Evolutionary conservation across 148 eudicot species (phyloP).

Genomic region (Rhododendron simsii): DNA sequence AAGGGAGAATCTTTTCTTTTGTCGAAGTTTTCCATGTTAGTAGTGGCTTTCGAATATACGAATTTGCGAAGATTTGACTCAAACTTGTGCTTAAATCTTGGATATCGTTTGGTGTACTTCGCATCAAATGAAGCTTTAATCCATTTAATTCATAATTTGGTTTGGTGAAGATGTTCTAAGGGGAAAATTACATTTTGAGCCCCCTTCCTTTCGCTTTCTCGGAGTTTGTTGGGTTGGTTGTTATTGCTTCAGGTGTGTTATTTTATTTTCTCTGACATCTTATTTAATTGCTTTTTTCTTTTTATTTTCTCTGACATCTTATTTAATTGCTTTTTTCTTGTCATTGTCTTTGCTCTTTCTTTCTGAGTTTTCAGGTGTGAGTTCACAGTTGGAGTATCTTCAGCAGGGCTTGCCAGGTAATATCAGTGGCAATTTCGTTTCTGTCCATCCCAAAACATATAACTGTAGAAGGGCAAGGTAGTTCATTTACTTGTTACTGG

Average conservation of each 20-base stretch:
- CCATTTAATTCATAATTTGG: background rate
- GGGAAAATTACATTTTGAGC: background rate
- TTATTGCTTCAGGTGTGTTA: background rate
- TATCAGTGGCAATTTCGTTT: background rate
- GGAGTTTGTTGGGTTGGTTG: background rate
- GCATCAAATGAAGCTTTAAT: background rate
- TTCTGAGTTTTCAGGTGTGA: constrained; percentile 52
- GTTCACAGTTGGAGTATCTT: constrained; percentile 79
- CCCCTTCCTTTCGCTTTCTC: background rate
- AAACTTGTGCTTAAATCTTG: background rate
- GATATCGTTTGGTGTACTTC: background rate
- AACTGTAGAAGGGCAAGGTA: background rate
- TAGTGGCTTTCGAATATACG: background rate
- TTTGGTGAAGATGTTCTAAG: background rate
- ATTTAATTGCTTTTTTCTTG: constrained; percentile 1
- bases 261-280: background rate
- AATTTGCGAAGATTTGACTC: background rate
- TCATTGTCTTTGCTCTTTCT: background rate
- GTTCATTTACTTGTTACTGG: background rate
- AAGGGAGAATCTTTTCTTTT: background rate
- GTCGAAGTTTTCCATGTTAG: background rate
- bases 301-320: too few relatives aligned
- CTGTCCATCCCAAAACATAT: background rate
- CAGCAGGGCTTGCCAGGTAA: constrained; percentile 91
- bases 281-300: constrained; percentile 13